Evolutionary conservation across 257 asterid genomes (phyloP).

Genomic region (Coffea eugenioides): DNA sequence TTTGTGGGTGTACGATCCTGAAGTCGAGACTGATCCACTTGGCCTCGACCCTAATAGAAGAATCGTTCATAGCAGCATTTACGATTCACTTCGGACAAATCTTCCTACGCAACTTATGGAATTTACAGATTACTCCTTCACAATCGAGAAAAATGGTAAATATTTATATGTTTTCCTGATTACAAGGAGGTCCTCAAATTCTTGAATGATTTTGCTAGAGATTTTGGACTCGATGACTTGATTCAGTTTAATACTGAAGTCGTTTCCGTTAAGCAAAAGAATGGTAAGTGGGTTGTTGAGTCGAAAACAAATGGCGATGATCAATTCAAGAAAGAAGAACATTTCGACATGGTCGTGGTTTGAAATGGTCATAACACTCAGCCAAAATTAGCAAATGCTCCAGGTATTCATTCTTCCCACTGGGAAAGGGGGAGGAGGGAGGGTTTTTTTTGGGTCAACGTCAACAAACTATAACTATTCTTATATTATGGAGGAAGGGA

Average conservation of each 20-base stretch:
- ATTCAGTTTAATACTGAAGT: conserved; percentile 45
- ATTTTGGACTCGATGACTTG: conserved; percentile 38
- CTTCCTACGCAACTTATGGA: conserved; percentile 19
- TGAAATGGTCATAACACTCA: conserved; percentile 32
- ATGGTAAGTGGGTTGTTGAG: conserved; percentile 47
- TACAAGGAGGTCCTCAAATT: conserved; percentile 16
- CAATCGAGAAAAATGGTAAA: not conserved
- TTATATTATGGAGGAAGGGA: too few species aligned
- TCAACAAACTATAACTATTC: too few species aligned
- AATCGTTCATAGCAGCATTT: conserved; percentile 19
- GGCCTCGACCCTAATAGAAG: conserved; percentile 19
- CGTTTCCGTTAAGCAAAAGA: conserved; percentile 38
- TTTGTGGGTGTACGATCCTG: conserved; percentile 13
- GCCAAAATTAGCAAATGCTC: conserved; percentile 25
- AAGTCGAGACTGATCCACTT: conserved; percentile 15
- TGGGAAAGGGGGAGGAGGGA: too few species aligned
- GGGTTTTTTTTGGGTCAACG: too few species aligned
- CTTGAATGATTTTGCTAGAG: conserved; percentile 49
- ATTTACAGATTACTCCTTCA: conserved; percentile 16
- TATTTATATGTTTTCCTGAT: conserved; percentile 7
- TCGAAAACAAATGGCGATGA: conserved; percentile 14
- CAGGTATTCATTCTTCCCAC: conserved; percentile 15
- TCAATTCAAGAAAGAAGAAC: not conserved
- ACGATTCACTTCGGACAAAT: conserved; percentile 17
- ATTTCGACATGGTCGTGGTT: conserved; percentile 25